phyloP scores from a whole-genome alignment of 805 yeast species.

The Hyphopichia homilentoma region DNA sequence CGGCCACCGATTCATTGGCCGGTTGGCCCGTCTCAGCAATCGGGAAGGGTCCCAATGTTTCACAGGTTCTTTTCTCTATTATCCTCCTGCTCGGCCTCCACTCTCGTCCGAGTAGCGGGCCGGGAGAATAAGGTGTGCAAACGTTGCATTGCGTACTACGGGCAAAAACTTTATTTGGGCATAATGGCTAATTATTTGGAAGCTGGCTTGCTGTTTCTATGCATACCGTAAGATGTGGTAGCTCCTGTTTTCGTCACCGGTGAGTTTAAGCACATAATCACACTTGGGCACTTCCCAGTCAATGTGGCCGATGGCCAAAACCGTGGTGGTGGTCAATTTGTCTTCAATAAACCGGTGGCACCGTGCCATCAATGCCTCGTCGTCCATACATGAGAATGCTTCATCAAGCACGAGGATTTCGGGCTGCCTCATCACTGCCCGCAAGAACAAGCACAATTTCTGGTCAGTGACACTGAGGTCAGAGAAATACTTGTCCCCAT shows the following conservation, averaged over 20 bases:
- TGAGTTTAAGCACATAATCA: conserved; percentile 38
- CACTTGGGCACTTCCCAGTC: conserved; percentile 75
- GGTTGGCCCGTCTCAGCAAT: too few species aligned
- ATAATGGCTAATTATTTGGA: too few species aligned
- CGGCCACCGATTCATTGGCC: too few species aligned
- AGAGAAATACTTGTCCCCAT: conserved; percentile 41
- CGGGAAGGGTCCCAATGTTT: too few species aligned
- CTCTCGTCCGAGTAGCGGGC: too few species aligned
- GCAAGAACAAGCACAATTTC: conserved; percentile 67
- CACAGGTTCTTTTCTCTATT: too few species aligned
- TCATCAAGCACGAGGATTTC: conserved; percentile 80
- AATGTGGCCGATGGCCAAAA: conserved; percentile 78
- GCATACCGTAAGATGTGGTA: conserved; percentile 14
- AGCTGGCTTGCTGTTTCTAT: too few species aligned
- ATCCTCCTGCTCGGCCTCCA: too few species aligned
- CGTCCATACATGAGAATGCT: conserved; percentile 88
- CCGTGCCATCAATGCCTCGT: conserved; percentile 32
- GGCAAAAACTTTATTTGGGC: too few species aligned
- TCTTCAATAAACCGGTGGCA: conserved; percentile 29
- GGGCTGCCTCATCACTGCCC: conserved; percentile 79
- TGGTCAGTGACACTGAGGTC: conserved; percentile 69
- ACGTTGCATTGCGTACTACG: too few species aligned
- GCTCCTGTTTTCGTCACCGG: conserved; percentile 25
- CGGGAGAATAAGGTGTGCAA: too few species aligned
- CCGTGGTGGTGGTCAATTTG: conserved; percentile 47